Evolutionary conservation across 2,329 filamentous ascomycete genomes (phyloP).

Genomic region (Aspergillus udagawae): DNA sequence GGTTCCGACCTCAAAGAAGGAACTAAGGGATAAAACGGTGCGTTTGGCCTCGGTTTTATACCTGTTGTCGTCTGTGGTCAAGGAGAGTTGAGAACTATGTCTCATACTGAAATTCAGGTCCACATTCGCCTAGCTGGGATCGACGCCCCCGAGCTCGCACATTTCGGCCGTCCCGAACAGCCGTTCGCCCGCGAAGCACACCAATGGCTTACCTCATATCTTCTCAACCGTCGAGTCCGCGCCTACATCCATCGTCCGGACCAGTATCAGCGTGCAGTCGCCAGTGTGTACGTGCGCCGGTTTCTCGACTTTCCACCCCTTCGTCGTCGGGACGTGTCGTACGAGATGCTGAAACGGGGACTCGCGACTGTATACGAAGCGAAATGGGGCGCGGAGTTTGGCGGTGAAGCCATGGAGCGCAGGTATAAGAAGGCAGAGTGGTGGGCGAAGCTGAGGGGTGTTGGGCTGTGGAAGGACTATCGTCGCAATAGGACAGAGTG

Average conservation of each 20-base stretch:
- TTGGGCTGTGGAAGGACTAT: constrained; percentile 68
- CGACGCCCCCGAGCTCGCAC: constrained; percentile 87
- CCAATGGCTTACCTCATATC: constrained; percentile 70
- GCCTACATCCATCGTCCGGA: constrained; percentile 80
- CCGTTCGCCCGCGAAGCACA: constrained; percentile 78
- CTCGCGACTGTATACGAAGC: constrained; percentile 92
- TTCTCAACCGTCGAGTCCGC: constrained; percentile 70
- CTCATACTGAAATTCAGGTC: constrained; percentile 49
- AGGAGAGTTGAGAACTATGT: neutral
- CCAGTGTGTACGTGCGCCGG: constrained; percentile 71
- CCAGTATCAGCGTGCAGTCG: constrained; percentile 89
- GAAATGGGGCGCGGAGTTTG: constrained; percentile 85
- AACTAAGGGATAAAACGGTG: constrained; percentile 75
- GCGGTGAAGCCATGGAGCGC: constrained; percentile 55
- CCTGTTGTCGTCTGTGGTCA: neutral
- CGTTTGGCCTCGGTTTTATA: constrained; percentile 21
- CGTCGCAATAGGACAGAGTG: constrained; percentile 53
- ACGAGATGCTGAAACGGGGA: constrained; percentile 82
- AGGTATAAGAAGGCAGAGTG: constrained; percentile 46
- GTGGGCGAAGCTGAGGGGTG: constrained; percentile 59
- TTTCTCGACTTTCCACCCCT: constrained; percentile 37
- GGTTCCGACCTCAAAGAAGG: constrained; percentile 65
- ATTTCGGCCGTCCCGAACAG: constrained; percentile 86
- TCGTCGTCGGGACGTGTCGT: constrained; percentile 73
- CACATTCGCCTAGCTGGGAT: constrained; percentile 85